Evolutionary conservation across 139 green algal genomes (phyloP), one percentile per base, ranked within the genome.

Genomic region (Yamagishiella unicocca): DNA sequence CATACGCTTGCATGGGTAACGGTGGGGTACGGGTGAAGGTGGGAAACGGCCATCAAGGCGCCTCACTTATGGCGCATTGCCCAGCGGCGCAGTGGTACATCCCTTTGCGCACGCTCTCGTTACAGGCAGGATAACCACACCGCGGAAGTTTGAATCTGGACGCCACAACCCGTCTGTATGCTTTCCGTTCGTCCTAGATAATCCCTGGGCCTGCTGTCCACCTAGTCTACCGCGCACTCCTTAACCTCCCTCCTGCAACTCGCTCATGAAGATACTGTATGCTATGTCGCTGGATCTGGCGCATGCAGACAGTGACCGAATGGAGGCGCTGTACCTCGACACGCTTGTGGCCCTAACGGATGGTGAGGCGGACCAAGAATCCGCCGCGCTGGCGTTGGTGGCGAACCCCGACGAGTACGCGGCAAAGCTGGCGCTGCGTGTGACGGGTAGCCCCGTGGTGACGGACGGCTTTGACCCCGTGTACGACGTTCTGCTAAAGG

Each of bases 401-500:
- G 42, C 74, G 12, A 61, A 72, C 38, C 91, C 91, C 0, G 82
- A 64, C 21, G 29, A 70, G 33, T 94, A 94, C 61, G 85, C 88
- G 0, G 21, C 78, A 4, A 40, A 71, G 68, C 89, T 94, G 40
- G 81, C 89, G 7, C 87, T 91, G 82, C 61, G 29, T 0, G 37
- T 94, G 61, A 92, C 89, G 21, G 91, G 91, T 22, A 68, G 50
- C 38, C 75, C 88, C 0, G 78, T 88, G 42, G 31, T 72, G 12
- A 33, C 77, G 46, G 38, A 80, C 10, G 89, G 91, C n/a, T 93
- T 85, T 45, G 42, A 64, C 61, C 76, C 85, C 0, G 77, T 89
- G 62, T 92, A 93, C 54, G 91, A 93, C 46, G 43, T 78, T 33
- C n/a, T 90, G 45, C 74, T 90, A 25, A 37, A 90, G 62, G 89